A percentile compares a stretch with the other conserved stretches of the same genome.
Conservation (phyloP, 805 yeast genomes). For the Zygosaccharomyces rouxii region DNA sequence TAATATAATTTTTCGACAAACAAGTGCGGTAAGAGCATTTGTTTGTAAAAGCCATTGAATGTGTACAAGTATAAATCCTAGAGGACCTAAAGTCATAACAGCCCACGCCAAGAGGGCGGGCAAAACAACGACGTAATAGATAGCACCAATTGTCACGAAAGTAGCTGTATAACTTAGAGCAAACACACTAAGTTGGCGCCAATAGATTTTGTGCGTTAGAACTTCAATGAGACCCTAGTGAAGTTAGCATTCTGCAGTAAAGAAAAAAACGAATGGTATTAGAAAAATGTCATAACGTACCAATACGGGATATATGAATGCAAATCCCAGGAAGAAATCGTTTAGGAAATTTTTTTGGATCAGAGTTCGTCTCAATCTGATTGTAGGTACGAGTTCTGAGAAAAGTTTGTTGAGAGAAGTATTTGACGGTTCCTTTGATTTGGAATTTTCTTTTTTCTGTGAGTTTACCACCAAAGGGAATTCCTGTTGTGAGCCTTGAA, state of each 20-base stretch:
- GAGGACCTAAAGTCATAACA: conserved; percentile 30
- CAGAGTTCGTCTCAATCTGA: conserved; percentile 3
- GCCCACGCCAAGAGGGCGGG: conserved; percentile 29
- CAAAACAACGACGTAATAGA: conserved; percentile 25
- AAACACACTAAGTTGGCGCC: conserved; percentile 28
- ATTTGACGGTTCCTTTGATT: background rate
- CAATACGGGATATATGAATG: conserved; percentile 21
- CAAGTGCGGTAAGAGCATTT: conserved; percentile 24
- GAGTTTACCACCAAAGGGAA: background rate
- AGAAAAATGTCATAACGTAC: conserved; percentile 14
- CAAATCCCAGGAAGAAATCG: conserved; percentile 15
- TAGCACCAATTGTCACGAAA: conserved; percentile 21
- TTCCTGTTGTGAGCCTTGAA: background rate
- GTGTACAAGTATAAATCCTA: conserved; percentile 30
- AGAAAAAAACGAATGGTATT: background rate
- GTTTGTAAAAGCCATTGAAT: conserved; percentile 32
- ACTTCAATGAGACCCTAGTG: conserved; percentile 29
- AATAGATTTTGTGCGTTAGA: conserved; percentile 22
- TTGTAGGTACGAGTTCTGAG: background rate
- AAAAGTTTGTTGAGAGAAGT: background rate
- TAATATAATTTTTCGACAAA: conserved; percentile 25
- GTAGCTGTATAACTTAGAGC: conserved; percentile 22
- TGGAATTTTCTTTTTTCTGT: background rate
- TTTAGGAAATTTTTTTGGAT: conserved; percentile 12
- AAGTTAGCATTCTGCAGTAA: conserved; percentile 5